Percentiles rank a stretch among this genome's conserved stretches.
Evolutionary conservation across 495 filamentous ascomycete genomes (phyloP).

Genomic region (Parathielavia appendiculata): DNA sequence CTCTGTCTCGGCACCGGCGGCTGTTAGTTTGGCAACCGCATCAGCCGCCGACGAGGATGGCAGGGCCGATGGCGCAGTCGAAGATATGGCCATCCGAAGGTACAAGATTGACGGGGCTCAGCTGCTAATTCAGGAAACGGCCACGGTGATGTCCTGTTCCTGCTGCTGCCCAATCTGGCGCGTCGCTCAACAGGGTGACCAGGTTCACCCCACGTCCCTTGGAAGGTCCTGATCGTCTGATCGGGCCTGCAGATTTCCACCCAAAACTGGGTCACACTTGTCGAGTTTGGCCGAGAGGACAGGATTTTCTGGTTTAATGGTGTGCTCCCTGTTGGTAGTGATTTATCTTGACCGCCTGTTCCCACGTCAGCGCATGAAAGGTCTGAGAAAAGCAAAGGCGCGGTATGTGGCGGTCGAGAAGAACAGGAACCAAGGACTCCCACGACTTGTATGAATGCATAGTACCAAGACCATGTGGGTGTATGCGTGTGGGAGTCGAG

Average conservation of each 20-base stretch:
- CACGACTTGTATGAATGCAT: constrained; percentile 2
- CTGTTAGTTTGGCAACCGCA: constrained; percentile 28
- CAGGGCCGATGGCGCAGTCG: constrained; percentile 23
- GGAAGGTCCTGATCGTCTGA: constrained; percentile 6
- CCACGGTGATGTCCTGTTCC: constrained; percentile 5
- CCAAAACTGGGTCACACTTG: constrained; percentile 7
- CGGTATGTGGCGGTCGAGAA: constrained; percentile 5
- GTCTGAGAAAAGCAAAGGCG: background rate
- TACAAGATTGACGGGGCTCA: background rate
- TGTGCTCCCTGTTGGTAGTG: background rate
- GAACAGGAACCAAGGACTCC: background rate
- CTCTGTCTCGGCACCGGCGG: constrained; percentile 14
- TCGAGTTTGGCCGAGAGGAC: background rate
- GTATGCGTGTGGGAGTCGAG: background rate
- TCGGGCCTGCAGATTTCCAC: constrained; percentile 3
- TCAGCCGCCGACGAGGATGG: constrained; percentile 30
- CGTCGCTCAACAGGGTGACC: background rate
- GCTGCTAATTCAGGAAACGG: constrained; percentile 1
- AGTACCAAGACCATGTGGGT: background rate
- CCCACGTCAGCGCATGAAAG: constrained; percentile 2
- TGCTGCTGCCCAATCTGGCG: constrained; percentile 7
- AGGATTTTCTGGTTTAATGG: background rate
- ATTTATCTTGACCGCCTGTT: constrained; percentile 12
- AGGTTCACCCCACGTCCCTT: background rate
- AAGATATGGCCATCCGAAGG: constrained; percentile 6